Evolutionary conservation across 345 rosid genomes (phyloP).

Genomic region (Rhodomyrtus tomentosa): DNA sequence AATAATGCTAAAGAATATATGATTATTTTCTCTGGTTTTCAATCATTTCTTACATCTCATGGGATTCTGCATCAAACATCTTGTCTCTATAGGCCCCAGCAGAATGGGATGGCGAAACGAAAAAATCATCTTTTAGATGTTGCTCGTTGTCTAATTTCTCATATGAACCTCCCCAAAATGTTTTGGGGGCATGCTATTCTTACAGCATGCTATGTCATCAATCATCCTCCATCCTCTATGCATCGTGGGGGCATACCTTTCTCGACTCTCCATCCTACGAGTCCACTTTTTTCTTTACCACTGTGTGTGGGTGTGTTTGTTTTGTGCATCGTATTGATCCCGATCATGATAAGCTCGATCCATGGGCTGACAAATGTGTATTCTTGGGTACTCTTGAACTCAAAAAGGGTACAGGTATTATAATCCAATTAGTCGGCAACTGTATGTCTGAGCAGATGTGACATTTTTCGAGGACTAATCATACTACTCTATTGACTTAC

Average conservation of each 20-base stretch:
- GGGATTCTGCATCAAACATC: not conserved
- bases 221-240: not conserved
- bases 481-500: too few species aligned
- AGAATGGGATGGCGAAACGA: not conserved
- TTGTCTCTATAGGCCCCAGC: not conserved
- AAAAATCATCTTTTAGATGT: not conserved
- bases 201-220: not conserved
- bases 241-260: not conserved
- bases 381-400: too few species aligned
- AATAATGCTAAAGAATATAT: not conserved
- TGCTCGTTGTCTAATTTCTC: not conserved
- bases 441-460: too few species aligned
- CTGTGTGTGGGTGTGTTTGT: too few species aligned
- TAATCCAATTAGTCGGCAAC: too few species aligned
- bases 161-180: not conserved
- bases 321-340: too few species aligned
- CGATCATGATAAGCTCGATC: too few species aligned
- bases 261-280: not conserved
- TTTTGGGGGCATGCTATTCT: rapidly evolving
- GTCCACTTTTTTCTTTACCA: too few species aligned
- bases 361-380: too few species aligned
- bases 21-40: not conserved
- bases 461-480: too few species aligned
- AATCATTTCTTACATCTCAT: not conserved
- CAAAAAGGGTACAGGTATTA: too few species aligned